Evolutionary conservation across 2,329 filamentous ascomycete species (phyloP).

Genomic region (Aureobasidium sp.): DNA sequence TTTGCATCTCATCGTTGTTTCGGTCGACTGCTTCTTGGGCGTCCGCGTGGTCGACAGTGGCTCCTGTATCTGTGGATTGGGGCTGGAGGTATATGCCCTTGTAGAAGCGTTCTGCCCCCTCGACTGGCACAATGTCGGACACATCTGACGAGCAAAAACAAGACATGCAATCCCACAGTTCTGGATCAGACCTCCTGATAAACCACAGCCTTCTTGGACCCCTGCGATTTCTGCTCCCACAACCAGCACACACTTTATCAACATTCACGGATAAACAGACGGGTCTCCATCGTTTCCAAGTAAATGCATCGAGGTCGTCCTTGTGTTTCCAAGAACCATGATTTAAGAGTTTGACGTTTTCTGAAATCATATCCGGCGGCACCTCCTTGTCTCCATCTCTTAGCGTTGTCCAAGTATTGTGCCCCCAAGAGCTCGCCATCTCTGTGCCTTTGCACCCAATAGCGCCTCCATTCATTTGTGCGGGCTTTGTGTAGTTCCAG

Average conservation of each 20-base stretch:
- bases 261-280: background rate
- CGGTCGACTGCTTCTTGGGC: background rate
- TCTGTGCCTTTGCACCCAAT: background rate
- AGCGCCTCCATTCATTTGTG: background rate
- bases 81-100: background rate
- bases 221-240: background rate
- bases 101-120: background rate
- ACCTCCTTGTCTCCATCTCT: background rate
- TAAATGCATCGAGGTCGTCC: background rate
- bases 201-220: background rate
- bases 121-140: background rate
- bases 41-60: background rate
- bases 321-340: background rate
- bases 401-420: background rate
- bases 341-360: background rate
- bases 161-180: background rate
- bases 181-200: background rate
- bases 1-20: background rate
- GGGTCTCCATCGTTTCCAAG: background rate
- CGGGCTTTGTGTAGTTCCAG: background rate
- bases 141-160: background rate
- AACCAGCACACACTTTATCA: background rate
- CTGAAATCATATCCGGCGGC: background rate
- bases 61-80: background rate
- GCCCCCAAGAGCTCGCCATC: background rate